A percentile compares a stretch with the other conserved stretches of the same genome.
Evolutionary conservation across 1,284 basidiomycete genomes (phyloP).

Genomic region (Melampsora larici-populina): DNA sequence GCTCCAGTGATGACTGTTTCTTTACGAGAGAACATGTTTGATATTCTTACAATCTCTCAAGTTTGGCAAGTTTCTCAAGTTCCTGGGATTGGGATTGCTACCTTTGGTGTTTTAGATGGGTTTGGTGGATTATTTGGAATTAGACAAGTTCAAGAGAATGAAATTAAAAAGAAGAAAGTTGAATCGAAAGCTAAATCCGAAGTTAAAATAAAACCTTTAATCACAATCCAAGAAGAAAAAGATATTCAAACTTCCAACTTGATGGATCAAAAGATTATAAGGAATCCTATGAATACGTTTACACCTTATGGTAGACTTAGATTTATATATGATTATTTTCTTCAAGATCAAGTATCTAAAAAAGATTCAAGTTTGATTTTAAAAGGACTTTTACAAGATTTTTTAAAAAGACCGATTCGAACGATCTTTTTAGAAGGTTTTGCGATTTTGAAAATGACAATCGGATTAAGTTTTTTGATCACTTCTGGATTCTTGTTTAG

Average conservation of each 20-base stretch:
- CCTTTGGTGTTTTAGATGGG: background rate
- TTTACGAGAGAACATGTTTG: background rate
- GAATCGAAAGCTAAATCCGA: background rate
- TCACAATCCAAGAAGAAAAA: background rate
- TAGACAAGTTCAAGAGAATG: background rate
- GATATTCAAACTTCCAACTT: background rate
- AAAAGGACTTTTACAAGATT: background rate
- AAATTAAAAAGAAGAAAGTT: background rate
- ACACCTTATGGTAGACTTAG: background rate
- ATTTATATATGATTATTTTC: background rate
- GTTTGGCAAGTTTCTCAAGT: background rate
- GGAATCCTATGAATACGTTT: background rate
- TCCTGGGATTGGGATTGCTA: background rate
- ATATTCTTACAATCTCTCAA: background rate
- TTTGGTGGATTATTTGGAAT: background rate
- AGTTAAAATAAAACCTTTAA: background rate
- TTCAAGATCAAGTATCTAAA: background rate
- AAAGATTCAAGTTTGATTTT: background rate
- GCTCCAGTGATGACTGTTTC: background rate
- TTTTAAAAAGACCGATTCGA: background rate
- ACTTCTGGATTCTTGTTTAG: background rate
- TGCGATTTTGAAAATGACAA: background rate
- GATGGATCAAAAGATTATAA: background rate
- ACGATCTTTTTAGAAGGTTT: slow-evolving; percentile 1
- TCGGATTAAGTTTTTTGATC: background rate